Percentiles rank a stretch among this genome's conserved stretches.
phyloP scores from a whole-genome alignment of 768 basidiomycete species.

The Agaricus subrufescens region DNA sequence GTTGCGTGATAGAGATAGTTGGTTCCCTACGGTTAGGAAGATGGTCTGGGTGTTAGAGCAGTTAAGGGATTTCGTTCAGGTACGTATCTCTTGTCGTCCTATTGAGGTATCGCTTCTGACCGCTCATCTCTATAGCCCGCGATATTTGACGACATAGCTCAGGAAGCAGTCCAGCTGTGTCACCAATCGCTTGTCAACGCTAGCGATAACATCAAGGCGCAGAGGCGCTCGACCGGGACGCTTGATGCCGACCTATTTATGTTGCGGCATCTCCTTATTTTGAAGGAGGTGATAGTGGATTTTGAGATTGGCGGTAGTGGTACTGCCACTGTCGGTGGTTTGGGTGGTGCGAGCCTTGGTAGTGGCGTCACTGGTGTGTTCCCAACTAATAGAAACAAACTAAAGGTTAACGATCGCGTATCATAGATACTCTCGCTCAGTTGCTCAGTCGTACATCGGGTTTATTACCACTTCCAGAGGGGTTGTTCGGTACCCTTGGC shows the following conservation, averaged over 20 bases:
- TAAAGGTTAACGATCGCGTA: background rate
- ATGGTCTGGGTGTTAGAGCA: constrained; percentile 91
- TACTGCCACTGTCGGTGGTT: constrained; percentile 9
- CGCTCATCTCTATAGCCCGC: constrained; percentile 53
- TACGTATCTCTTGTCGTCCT: constrained; percentile 24
- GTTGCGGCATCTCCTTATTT: constrained; percentile 81
- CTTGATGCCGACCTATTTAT: constrained; percentile 85
- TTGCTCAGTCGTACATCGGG: constrained; percentile 59
- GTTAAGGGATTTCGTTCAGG: constrained; percentile 90
- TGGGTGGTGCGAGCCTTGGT: constrained; percentile 11
- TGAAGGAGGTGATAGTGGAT: constrained; percentile 82
- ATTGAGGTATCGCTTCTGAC: background rate
- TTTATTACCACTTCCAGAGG: constrained; percentile 48
- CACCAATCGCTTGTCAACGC: constrained; percentile 76
- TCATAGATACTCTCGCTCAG: constrained; percentile 48
- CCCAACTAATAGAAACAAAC: background rate
- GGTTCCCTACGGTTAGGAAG: constrained; percentile 88
- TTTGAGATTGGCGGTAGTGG: constrained; percentile 51
- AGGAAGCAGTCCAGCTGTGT: constrained; percentile 84
- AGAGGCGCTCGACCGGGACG: constrained; percentile 40
- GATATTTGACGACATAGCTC: constrained; percentile 95
- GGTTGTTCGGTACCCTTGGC: constrained; percentile 66
- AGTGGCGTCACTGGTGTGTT: constrained; percentile 52
- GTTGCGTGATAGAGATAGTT: constrained; percentile 73
- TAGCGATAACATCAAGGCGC: constrained; percentile 54